Evolutionary conservation across 371 early-diverging fungal genomes (phyloP), one percentile per base, ranked within the genome.

Genomic region (Basidiobolus meristosporus): DNA sequence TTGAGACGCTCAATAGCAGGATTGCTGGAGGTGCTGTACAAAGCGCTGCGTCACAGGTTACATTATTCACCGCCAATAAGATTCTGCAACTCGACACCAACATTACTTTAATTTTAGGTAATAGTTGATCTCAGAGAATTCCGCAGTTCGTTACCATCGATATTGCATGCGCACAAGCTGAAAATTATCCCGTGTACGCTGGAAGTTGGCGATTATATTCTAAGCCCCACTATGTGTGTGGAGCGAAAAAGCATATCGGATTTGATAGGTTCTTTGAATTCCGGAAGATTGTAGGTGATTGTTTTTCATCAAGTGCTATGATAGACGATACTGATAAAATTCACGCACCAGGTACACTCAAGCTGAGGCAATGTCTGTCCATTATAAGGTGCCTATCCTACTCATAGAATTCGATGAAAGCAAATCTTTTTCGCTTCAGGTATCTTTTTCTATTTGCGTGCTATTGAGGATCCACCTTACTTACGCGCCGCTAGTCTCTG

Each of bases 121-220:
- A 60, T 90, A 4, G 88, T 97, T 0, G 99, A 98, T 53, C 68
- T 83, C 45, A 78, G 99, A 41, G 99, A 98, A 53, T 90, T 98
- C 47, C 69, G 95, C 16, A 77, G 90, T 18, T 70, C 87, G 2
- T 52, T 98, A 19, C 98, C 99, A 1, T 75, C 82, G 7, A 69
- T 86, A 17, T 59, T 98, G 1, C 88, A 91, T 47, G 69, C 73
- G 21, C 68, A 73, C 29, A 77, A 83, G 2, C 63, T 92, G 48
- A 54, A 66, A 12, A 54, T 98, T 2, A 51, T 67, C 11, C 85
- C 97, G 1, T 75, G 74, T 46, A 93, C 95, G 0, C 58, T 98
- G 10, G 71, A 77, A 49, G 76, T 97, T 0, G 99, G 98, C 22
- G 99, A 98, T 56, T 98, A 97, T 53, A 66, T 98, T 11, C 53